Evolutionary conservation across 352 stramenopile genomes (phyloP), one percentile per base, ranked within the genome.

Genomic region (Nothophytophthora sp.): DNA sequence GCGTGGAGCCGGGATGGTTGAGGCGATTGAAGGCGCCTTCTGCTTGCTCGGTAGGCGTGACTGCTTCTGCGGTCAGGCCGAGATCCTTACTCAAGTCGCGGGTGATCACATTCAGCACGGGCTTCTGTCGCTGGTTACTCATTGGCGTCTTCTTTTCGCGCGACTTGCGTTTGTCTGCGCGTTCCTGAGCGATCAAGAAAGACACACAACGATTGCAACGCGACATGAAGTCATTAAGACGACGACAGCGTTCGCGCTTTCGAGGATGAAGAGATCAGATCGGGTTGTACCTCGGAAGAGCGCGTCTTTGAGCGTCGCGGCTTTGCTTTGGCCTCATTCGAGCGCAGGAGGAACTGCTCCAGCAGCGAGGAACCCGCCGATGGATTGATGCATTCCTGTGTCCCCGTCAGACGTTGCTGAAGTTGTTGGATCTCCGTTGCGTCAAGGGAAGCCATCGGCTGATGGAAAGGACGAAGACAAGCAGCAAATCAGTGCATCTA

Each of bases 1-100:
- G 73, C 16, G 79, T 88, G 43, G 74, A 85, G 4, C 77, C 77
- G 12, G 75, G 78, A 35, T 81, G 72, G n/a, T 82, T 70, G 25
- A 85, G 50, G 13, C 65, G 61, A 58, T 87, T 92, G 60, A 64
- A 88, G 9, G 67, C 67, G 19, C 50, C 32, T 15, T 60, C 52
- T 7, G 45, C 32, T 34, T 56, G 38, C 5, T 30, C 28, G 8
- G 29, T 52, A 16, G 36, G 28, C n/a, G 44, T 37, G 22, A 46
- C 40, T n/a, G 33, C 45, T 28, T 56, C 60, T 2, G 18, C 20
- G 20, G 37, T 42, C 18, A 20, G 48, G 33, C 13, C 37, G 45
- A 29, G 25, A 24, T 34, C 19, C 55, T 63, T 28, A 15, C 29
- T 30, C 18, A 67, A 63, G 40, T 71, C 58, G 47, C 9, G 54